Evolutionary conservation across 2,329 filamentous ascomycete genomes (phyloP).

Genomic region (Rhinocladiella mackenziei): DNA sequence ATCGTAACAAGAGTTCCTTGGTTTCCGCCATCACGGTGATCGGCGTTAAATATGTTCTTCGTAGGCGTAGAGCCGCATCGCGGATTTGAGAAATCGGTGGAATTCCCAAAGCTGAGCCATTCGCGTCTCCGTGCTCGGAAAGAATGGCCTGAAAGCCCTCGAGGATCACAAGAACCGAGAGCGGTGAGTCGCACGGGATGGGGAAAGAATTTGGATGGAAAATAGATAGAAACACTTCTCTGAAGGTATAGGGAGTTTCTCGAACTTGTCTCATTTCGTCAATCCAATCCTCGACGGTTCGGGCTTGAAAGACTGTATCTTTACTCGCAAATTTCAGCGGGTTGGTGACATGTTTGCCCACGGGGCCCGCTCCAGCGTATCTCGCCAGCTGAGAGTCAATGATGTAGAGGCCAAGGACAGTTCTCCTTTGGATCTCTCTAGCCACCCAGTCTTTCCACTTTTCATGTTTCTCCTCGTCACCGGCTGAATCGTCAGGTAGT

Average conservation of each 20-base stretch:
- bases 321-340: slow-evolving; percentile 38
- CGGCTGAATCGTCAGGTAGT: neutral
- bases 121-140: slow-evolving; percentile 38
- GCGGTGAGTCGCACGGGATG: slow-evolving; percentile 31
- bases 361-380: slow-evolving; percentile 1
- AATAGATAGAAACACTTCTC: neutral
- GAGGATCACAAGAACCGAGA: slow-evolving; percentile 41
- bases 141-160: slow-evolving; percentile 44
- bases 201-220: neutral
- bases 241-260: neutral
- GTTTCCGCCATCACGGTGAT: slow-evolving; percentile 37
- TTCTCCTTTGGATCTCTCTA: slow-evolving; percentile 21
- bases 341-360: slow-evolving; percentile 38
- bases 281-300: slow-evolving; percentile 40
- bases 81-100: slow-evolving; percentile 37
- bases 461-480: slow-evolving; percentile 1
- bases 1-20: slow-evolving; percentile 41
- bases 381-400: slow-evolving; percentile 14
- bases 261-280: slow-evolving; percentile 25
- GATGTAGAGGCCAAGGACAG: slow-evolving; percentile 21
- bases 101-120: slow-evolving; percentile 38
- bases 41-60: slow-evolving; percentile 37
- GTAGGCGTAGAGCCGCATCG: slow-evolving; percentile 36
- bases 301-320: slow-evolving; percentile 41
- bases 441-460: slow-evolving; percentile 1